Evolutionary conservation across 2,329 filamentous ascomycete species (phyloP).

Genomic region (Clathrospora elynae): DNA sequence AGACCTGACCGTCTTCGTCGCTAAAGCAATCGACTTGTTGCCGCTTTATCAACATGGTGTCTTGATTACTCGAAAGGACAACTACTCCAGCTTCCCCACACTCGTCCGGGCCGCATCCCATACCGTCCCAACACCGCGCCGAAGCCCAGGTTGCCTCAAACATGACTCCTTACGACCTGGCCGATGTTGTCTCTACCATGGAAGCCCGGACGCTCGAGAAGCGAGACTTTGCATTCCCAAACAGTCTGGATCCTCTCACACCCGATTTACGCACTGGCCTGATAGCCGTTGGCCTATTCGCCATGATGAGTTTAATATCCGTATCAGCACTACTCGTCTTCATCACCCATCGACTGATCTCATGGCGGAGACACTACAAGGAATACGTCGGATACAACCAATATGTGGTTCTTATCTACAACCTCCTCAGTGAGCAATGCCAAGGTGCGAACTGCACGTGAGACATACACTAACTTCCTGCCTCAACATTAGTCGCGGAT

Average conservation of each 20-base stretch:
- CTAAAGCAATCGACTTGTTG: constrained; percentile 6
- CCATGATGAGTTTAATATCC: constrained; percentile 55
- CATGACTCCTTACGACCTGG: constrained; percentile 15
- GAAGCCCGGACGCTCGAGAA: constrained; percentile 19
- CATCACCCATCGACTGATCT: constrained; percentile 58
- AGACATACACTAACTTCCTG: no score
- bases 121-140: not conserved
- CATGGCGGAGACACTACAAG: constrained; percentile 56
- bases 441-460: no score
- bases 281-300: constrained; percentile 54
- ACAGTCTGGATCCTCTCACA: constrained; percentile 42
- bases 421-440: no score
- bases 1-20: constrained; percentile 2
- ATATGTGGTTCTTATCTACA: constrained; percentile 61
- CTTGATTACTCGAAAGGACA: constrained; percentile 17
- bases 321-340: constrained; percentile 53
- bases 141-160: constrained; percentile 2
- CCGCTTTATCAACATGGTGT: constrained; percentile 21
- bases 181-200: constrained; percentile 15
- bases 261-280: constrained; percentile 48
- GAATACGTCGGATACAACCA: constrained; percentile 61
- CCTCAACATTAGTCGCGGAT: constrained; percentile 60
- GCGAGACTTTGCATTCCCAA: constrained; percentile 30
- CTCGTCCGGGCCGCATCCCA: constrained; percentile 1
- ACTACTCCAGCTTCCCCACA: constrained; percentile 9